Conservation (phyloP, 768 basidiomycete species). For the Tricholoma sp. region DNA sequence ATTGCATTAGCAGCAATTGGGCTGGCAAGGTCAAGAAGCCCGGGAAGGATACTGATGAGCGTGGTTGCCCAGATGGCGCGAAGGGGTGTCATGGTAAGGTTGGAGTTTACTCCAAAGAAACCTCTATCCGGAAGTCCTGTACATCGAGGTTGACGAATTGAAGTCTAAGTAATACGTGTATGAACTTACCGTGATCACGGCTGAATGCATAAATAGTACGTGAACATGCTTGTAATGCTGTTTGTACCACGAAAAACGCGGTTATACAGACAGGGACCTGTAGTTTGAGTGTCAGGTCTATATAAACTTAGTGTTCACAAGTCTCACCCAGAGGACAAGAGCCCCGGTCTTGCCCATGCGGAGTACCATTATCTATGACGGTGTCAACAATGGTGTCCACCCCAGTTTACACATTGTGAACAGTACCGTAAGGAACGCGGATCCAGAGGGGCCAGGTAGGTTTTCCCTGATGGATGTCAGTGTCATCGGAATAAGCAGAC, state of each 20-base stretch:
- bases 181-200: conserved; percentile 58
- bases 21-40: conserved; percentile 71
- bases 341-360: conserved; percentile 76
- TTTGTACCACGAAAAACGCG: conserved; percentile 83
- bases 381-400: not conserved
- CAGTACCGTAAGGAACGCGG: conserved; percentile 62
- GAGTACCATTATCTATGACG: conserved; percentile 59
- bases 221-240: conserved; percentile 76
- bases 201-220: conserved; percentile 83
- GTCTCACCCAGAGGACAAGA: conserved; percentile 67
- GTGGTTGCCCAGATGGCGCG: conserved; percentile 75
- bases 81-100: conserved; percentile 65
- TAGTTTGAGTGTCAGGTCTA: not conserved
- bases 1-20: conserved; percentile 75
- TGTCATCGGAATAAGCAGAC: conserved; percentile 3
- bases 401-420: not conserved
- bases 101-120: conserved; percentile 66
- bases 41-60: conserved; percentile 60
- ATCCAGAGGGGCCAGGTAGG: conserved; percentile 65
- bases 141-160: conserved; percentile 1
- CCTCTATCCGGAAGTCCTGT: conserved; percentile 69
- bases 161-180: not conserved
- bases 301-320: not conserved
- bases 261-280: conserved; percentile 75
- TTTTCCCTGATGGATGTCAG: conserved; percentile 36